A percentile compares a stretch with the other conserved stretches of the same genome.
These are phyloP conservation scores for Lachancea thermotolerans DNA, from an alignment of 805 yeast species.

Conservation along the genomic window DNA sequence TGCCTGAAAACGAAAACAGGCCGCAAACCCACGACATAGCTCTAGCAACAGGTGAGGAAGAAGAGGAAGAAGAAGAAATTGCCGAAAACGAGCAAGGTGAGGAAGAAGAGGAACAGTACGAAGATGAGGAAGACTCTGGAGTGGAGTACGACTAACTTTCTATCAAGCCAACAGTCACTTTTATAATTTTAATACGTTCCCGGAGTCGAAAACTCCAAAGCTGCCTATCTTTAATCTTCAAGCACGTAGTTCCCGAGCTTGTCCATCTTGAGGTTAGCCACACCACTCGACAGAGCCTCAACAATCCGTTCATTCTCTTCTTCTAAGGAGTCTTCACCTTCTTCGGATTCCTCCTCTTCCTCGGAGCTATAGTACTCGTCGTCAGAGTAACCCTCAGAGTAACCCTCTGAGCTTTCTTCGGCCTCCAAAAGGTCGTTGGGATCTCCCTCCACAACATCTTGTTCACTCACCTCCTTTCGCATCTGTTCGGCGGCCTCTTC, in stretches of 20 bases:
- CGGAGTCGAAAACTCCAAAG: background rate
- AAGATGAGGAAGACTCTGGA: constrained; percentile 34
- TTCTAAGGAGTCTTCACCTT: constrained; percentile 30
- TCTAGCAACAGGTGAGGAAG: constrained; percentile 11
- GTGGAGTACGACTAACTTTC: constrained; percentile 30
- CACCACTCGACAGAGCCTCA: constrained; percentile 60
- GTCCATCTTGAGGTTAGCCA: constrained; percentile 66
- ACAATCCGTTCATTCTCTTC: constrained; percentile 57
- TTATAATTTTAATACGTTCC: background rate
- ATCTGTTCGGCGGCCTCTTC: constrained; percentile 68
- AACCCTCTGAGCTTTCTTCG: constrained; percentile 16
- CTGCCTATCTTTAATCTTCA: constrained; percentile 32
- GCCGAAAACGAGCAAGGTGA: constrained; percentile 30
- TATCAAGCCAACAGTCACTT: no score
- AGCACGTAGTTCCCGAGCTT: constrained; percentile 75
- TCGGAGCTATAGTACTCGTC: constrained; percentile 31
- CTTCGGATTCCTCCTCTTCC: constrained; percentile 29
- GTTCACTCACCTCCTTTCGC: constrained; percentile 34
- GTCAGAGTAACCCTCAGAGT: constrained; percentile 55
- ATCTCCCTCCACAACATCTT: constrained; percentile 26
- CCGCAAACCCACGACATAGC: background rate
- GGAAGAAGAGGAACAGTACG: constrained; percentile 32
- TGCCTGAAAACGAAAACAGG: constrained; percentile 17
- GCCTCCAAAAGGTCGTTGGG: constrained; percentile 14
- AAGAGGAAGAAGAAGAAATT: constrained; percentile 32